Evolutionary conservation across 2,329 filamentous ascomycete species (phyloP).

Genomic region (Chrysoporthe austroafricana): DNA sequence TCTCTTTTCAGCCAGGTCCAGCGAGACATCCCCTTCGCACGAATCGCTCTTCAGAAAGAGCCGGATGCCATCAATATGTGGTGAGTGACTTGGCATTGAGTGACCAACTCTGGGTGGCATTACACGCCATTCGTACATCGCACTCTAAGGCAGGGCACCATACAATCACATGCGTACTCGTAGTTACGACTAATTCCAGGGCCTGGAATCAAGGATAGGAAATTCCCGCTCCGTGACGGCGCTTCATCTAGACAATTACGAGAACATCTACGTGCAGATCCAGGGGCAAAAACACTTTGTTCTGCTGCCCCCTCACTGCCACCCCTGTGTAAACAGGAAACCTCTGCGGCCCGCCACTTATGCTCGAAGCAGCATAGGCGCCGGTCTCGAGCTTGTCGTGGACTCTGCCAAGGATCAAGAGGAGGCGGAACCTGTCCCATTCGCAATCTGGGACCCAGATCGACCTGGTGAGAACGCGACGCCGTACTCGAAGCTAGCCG

Average conservation of each 20-base stretch:
- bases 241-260: constrained; percentile 82
- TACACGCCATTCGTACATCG: no score
- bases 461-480: constrained; percentile 53
- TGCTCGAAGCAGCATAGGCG: constrained; percentile 40
- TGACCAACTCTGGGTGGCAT: background rate
- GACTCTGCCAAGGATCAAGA: constrained; percentile 40
- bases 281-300: constrained; percentile 75
- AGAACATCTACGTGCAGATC: constrained; percentile 82
- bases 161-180: background rate
- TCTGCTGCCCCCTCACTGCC: constrained; percentile 71
- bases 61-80: constrained; percentile 83
- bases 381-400: constrained; percentile 35
- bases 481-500: constrained; percentile 60
- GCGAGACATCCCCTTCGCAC: constrained; percentile 69
- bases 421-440: constrained; percentile 55
- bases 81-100: constrained; percentile 14
- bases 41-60: constrained; percentile 65
- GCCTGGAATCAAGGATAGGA: constrained; percentile 59
- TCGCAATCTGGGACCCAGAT: constrained; percentile 78
- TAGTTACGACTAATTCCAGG: background rate
- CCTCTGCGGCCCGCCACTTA: constrained; percentile 64
- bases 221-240: constrained; percentile 71
- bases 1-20: constrained; percentile 67
- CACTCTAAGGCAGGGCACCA: background rate
- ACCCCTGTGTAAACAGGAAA: constrained; percentile 70